Evolutionary conservation across 83 land plant species (phyloP).

Genomic region (Thuja plicata): DNA sequence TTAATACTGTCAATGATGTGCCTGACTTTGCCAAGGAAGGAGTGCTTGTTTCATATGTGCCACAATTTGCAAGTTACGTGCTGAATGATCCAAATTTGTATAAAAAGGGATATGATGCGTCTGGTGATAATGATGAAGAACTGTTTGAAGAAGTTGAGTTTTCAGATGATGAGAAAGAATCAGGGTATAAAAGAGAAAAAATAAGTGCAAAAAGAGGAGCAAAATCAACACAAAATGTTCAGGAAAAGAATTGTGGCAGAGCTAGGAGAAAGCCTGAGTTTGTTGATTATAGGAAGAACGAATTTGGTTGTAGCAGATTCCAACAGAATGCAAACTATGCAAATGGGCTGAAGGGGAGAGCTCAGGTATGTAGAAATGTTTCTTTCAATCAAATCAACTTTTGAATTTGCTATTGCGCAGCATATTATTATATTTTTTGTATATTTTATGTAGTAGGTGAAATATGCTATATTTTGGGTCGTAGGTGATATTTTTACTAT

Average conservation of each 20-base stretch:
- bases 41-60: conserved; percentile 69
- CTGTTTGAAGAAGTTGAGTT: conserved; percentile 78
- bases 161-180: conserved; percentile 99
- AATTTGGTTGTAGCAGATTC: not conserved
- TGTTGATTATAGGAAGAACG: conserved; percentile 14
- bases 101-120: conserved; percentile 94
- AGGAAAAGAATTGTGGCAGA: not conserved
- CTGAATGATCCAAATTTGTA: conserved; percentile 65
- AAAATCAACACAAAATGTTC: conserved; percentile 16
- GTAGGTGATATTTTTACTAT: not conserved
- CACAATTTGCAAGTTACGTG: conserved; percentile 70
- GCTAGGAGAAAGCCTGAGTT: conserved; percentile 15
- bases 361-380: no score
- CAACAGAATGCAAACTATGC: not conserved
- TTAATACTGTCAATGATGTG: conserved; percentile 66
- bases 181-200: conserved; percentile 52
- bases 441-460: not conserved
- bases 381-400: not conserved
- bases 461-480: not conserved
- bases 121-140: conserved; percentile 95
- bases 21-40: conserved; percentile 67
- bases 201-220: conserved; percentile 40
- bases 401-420: not conserved
- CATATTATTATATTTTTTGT: not conserved
- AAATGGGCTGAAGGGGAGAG: not conserved